Evolutionary conservation across 2,329 filamentous ascomycete genomes (phyloP).

Genomic region (Podosphaera fusca): DNA sequence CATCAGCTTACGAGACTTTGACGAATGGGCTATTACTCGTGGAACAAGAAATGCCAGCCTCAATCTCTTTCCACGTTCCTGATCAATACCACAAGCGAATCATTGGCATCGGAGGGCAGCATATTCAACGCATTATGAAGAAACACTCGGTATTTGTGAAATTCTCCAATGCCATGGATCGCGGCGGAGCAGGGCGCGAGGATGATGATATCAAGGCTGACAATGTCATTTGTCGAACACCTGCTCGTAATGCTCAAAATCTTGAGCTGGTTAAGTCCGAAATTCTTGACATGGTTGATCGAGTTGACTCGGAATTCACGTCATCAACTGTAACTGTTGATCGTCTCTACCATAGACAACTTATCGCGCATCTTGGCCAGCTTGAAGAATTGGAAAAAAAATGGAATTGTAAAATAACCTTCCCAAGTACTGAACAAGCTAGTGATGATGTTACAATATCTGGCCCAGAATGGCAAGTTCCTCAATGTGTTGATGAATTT

Average conservation of each 20-base stretch:
- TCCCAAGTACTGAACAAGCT: constrained; percentile 90
- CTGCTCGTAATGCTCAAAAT: constrained; percentile 88
- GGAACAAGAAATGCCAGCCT: constrained; percentile 97
- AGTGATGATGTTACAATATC: constrained; percentile 92
- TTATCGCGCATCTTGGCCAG: constrained; percentile 68
- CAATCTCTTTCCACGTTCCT: constrained; percentile 95
- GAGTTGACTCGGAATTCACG: constrained; percentile 71
- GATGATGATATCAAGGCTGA: constrained; percentile 97
- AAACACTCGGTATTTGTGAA: constrained; percentile 99
- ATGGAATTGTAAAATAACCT: constrained; percentile 98
- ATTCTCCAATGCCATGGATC: constrained; percentile 97
- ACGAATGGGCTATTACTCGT: constrained; percentile 82
- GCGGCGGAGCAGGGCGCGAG: constrained; percentile 71
- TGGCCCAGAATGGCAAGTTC: constrained; percentile 93
- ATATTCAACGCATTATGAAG: constrained; percentile 99
- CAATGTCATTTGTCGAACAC: constrained; percentile 95
- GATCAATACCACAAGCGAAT: constrained; percentile 99
- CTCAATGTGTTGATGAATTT: constrained; percentile 87
- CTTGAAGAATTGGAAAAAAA: constrained; percentile 95
- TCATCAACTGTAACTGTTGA: constrained; percentile 86
- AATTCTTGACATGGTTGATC: constrained; percentile 97
- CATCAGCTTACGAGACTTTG: constrained; percentile 75
- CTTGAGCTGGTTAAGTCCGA: constrained; percentile 94
- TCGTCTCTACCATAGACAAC: constrained; percentile 80
- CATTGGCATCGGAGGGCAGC: constrained; percentile 92